A percentile compares a stretch with the other conserved stretches of the same genome.
Evolutionary conservation across 805 yeast genomes (phyloP).

Genomic region (Schizosaccharomyces octosporus): DNA sequence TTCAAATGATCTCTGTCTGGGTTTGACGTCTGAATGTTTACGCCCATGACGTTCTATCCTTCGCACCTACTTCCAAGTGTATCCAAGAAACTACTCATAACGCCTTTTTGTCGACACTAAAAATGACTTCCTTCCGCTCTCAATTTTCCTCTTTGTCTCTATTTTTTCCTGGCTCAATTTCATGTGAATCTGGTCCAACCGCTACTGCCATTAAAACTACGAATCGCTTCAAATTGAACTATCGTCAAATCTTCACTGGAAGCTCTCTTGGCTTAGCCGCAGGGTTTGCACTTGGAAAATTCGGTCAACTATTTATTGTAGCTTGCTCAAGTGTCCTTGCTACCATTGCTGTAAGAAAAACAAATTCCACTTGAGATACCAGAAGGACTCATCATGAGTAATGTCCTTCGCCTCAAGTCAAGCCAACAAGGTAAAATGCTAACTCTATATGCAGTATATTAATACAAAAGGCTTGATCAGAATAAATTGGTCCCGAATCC

Average conservation of each 20-base stretch:
- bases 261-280: background rate
- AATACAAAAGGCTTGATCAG: background rate
- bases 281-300: background rate
- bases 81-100: too few species aligned
- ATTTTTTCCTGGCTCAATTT: background rate
- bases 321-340: background rate
- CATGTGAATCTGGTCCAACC: background rate
- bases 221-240: background rate
- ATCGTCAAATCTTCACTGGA: background rate
- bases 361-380: too few species aligned
- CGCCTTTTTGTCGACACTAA: background rate
- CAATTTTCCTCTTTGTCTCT: background rate
- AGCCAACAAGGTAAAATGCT: background rate
- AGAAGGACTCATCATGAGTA: background rate
- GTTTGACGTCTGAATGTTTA: too few species aligned
- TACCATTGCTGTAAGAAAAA: background rate
- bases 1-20: too few species aligned
- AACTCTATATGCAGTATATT: background rate
- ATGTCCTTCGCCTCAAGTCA: background rate
- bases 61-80: too few species aligned
- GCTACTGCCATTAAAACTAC: background rate
- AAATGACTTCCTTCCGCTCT: background rate
- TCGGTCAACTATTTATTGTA: background rate
- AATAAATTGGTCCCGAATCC: background rate
- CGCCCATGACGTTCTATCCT: too few species aligned